Evolutionary conservation across 768 basidiomycete species (phyloP).

Genomic region (Lyophyllum decastes): DNA sequence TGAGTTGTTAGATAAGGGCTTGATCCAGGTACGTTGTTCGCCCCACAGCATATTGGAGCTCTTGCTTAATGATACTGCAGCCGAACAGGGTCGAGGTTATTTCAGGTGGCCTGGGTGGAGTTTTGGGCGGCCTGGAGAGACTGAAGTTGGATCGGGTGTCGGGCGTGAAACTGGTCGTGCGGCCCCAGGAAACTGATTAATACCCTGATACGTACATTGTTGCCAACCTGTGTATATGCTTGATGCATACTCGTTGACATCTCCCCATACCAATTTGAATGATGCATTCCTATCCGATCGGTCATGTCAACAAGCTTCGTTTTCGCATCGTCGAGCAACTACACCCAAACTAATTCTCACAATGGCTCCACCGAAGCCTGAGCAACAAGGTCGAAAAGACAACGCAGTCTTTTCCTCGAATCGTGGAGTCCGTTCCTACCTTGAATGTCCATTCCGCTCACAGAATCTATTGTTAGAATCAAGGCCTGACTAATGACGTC

Average conservation of each 20-base stretch:
- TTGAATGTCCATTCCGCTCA: not conserved
- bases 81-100: constrained; percentile 44
- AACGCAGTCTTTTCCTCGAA: not conserved
- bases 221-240: not conserved
- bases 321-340: not conserved
- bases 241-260: not conserved
- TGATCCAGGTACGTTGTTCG: constrained; percentile 17
- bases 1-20: constrained; percentile 19
- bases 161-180: constrained; percentile 44
- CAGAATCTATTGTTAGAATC: not conserved
- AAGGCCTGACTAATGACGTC: not conserved
- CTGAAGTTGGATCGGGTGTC: constrained; percentile 38
- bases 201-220: constrained; percentile 17
- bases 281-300: not conserved
- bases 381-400: too few species aligned
- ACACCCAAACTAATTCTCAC: too few species aligned
- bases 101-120: constrained; percentile 38
- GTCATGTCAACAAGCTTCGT: not conserved
- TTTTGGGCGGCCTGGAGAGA: constrained; percentile 35
- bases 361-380: too few species aligned
- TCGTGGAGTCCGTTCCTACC: not conserved
- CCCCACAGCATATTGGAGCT: not conserved
- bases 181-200: constrained; percentile 27
- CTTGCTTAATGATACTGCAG: constrained; percentile 16
- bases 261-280: not conserved